phyloP scores from a whole-genome alignment of 2,329 filamentous ascomycete species.

The Cladosporium sp. region DNA sequence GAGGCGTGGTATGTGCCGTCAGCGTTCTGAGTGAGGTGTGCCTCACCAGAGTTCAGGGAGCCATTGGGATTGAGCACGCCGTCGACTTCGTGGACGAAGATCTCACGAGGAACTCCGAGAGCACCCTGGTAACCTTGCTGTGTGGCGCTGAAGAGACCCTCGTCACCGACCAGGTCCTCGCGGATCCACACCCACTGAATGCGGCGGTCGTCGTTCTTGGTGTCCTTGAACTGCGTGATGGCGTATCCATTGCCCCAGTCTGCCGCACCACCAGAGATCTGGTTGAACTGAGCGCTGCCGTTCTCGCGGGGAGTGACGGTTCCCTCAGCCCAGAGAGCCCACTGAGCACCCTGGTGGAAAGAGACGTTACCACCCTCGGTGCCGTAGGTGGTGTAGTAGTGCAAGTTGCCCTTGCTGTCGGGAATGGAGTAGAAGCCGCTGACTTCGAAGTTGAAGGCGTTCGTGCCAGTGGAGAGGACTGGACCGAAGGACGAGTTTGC shows the following conservation, averaged over 20 bases:
- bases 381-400: conserved; percentile 47
- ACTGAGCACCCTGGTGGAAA: conserved; percentile 42
- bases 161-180: conserved; percentile 43
- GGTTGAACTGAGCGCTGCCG: conserved; percentile 47
- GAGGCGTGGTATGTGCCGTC: conserved; percentile 44
- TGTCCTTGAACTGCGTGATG: conserved; percentile 49
- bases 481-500: conserved; percentile 45
- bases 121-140: conserved; percentile 49
- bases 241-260: conserved; percentile 50
- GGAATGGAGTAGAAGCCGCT: conserved; percentile 49
- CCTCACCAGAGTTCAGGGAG: conserved; percentile 28
- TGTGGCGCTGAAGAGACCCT: conserved; percentile 39
- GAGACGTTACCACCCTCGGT: conserved; percentile 48
- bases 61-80: conserved; percentile 40
- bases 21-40: conserved; percentile 30
- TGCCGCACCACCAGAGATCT: conserved; percentile 45
- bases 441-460: conserved; percentile 52
- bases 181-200: conserved; percentile 51
- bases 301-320: conserved; percentile 44
- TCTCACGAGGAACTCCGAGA: conserved; percentile 46
- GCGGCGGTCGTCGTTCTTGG: conserved; percentile 50
- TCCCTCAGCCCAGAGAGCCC: conserved; percentile 50
- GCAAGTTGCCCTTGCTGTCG: conserved; percentile 45
- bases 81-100: conserved; percentile 47
- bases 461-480: conserved; percentile 45